A percentile compares a stretch with the other conserved stretches of the same genome.
phyloP scores from a whole-genome alignment of 2,329 filamentous ascomycete species.

The Metarhizium sp. region DNA sequence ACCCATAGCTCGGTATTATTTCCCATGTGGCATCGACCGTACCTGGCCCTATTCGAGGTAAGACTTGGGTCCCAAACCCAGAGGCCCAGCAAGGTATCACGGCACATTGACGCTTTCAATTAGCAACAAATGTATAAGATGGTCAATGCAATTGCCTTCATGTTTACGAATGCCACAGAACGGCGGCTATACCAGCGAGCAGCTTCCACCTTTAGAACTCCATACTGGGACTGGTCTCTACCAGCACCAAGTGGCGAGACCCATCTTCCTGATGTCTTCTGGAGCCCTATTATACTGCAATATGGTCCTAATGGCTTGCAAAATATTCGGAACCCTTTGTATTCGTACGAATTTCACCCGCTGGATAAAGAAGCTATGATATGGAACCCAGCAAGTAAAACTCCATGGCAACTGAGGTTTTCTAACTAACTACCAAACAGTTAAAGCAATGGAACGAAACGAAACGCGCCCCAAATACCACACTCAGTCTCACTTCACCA shows the following conservation, averaged over 20 bases:
- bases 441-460: slow-evolving; percentile 52
- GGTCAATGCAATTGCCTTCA: slow-evolving; percentile 33
- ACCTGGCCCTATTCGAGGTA: slow-evolving; percentile 55
- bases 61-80: not conserved
- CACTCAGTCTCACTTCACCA: slow-evolving; percentile 17
- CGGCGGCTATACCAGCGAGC: slow-evolving; percentile 40
- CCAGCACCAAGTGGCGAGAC: slow-evolving; percentile 37
- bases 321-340: slow-evolving; percentile 52
- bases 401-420: not conserved
- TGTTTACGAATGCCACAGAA: slow-evolving; percentile 36
- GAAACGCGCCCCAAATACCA: slow-evolving; percentile 40
- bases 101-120: slow-evolving; percentile 8
- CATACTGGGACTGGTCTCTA: slow-evolving; percentile 52
- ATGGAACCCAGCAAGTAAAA: slow-evolving; percentile 44
- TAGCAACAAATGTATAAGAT: slow-evolving; percentile 28
- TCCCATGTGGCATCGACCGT: slow-evolving; percentile 75
- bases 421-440: slow-evolving; percentile 21
- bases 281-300: slow-evolving; percentile 40
- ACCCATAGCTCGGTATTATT: slow-evolving; percentile 69
- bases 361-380: slow-evolving; percentile 49
- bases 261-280: slow-evolving; percentile 35
- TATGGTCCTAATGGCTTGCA: slow-evolving; percentile 47
- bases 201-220: slow-evolving; percentile 42
- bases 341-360: slow-evolving; percentile 50
- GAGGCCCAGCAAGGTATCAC: not conserved